Percentiles rank a stretch among this genome's conserved stretches.
These are phyloP conservation scores for Eucalyptus pumila DNA, from an alignment of 345 rosid genomes.

Conservation along the genomic window DNA sequence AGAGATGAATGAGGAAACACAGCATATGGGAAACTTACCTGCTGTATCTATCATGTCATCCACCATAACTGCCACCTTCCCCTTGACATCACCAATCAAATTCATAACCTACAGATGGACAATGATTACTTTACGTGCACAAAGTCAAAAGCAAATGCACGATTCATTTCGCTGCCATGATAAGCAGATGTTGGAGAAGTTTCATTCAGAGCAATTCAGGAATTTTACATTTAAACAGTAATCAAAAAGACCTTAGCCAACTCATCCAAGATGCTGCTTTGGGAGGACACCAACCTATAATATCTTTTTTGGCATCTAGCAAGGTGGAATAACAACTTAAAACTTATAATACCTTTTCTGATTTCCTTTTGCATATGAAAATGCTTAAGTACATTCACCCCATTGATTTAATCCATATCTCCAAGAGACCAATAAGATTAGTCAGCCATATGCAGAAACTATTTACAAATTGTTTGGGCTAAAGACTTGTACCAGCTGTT, in stretches of 20 bases:
- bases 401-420: background rate
- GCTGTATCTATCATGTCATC: slow-evolving; percentile 99
- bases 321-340: background rate
- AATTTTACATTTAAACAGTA: background rate
- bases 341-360: background rate
- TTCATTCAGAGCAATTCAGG: background rate
- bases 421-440: background rate
- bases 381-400: background rate
- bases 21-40: slow-evolving; percentile 29
- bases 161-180: background rate
- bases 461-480: background rate
- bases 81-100: slow-evolving; percentile 92
- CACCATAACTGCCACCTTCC: slow-evolving; percentile 95
- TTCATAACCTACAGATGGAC: slow-evolving; percentile 71
- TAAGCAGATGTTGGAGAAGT: background rate
- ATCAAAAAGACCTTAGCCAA: background rate
- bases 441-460: background rate
- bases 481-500: background rate
- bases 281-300: background rate
- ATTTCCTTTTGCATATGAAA: background rate
- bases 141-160: background rate
- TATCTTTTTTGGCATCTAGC: background rate
- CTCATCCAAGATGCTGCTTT: background rate
- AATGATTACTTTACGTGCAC: background rate
- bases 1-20: background rate